Evolutionary conservation across 2,329 filamentous ascomycete genomes (phyloP).

Genomic region (Metarhizium robertsii): DNA sequence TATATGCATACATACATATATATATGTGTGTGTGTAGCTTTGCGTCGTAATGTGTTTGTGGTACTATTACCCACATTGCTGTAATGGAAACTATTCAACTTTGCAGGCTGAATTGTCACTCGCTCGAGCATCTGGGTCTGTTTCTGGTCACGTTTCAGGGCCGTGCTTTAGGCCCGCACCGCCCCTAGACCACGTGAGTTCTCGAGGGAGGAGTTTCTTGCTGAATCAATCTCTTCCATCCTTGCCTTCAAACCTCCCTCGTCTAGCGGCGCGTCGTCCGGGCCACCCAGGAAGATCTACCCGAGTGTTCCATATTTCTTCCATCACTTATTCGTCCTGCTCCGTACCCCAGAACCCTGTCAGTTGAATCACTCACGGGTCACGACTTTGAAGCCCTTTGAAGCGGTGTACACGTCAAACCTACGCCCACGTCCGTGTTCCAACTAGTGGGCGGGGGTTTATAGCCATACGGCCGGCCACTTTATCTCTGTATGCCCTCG

Average conservation of each 20-base stretch:
- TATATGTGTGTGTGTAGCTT: no score
- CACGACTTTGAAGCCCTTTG: no score
- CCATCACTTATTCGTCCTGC: background rate
- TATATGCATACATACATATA: no score
- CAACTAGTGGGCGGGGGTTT: background rate
- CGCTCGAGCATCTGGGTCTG: background rate
- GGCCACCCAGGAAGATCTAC: background rate
- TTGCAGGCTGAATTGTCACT: no score
- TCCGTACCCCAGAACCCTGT: background rate
- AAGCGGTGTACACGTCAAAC: background rate
- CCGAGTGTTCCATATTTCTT: background rate
- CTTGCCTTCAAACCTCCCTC: background rate
- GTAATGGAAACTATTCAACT: no score
- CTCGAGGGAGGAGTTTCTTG: background rate
- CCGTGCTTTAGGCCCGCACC: constrained; percentile 3
- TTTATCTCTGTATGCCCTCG: no score
- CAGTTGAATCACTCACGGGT: background rate
- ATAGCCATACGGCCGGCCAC: background rate
- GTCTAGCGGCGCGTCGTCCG: background rate
- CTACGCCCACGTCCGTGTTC: background rate
- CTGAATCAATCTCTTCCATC: background rate
- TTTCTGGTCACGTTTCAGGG: background rate
- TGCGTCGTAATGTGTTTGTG: no score
- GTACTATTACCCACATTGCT: no score
- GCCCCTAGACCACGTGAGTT: constrained; percentile 1